phyloP scores from a whole-genome alignment of 208 protist species.

The Trypanosoma mega region DNA sequence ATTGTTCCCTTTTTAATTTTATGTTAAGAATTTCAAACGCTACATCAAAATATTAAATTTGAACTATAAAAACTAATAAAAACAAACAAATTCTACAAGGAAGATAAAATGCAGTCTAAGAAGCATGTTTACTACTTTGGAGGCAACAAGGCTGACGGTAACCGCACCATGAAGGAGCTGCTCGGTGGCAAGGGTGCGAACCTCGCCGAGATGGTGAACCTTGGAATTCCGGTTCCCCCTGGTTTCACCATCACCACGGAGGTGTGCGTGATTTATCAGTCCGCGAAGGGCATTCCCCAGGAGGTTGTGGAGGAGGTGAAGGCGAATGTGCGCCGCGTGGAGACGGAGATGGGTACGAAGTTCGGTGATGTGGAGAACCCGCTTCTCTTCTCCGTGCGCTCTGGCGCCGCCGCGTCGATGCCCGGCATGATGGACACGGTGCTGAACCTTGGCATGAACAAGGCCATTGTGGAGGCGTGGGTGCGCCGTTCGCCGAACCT shows the following conservation, averaged over 20 bases:
- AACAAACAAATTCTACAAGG: constrained; percentile 7
- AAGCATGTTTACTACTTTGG: constrained; percentile 89
- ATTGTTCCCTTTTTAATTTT: background rate
- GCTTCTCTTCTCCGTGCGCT: constrained; percentile 93
- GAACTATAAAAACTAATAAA: constrained; percentile 8
- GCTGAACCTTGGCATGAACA: constrained; percentile 94
- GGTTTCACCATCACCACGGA: constrained; percentile 95
- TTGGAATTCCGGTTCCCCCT: constrained; percentile 91
- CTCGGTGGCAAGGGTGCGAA: constrained; percentile 95
- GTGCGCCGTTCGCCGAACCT: constrained; percentile 58
- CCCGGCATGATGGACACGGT: constrained; percentile 97
- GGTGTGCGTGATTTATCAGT: constrained; percentile 78
- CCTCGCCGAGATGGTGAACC: constrained; percentile 91
- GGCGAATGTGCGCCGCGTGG: constrained; percentile 63
- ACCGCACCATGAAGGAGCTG: constrained; percentile 85
- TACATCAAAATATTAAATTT: background rate
- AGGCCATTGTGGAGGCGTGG: constrained; percentile 74
- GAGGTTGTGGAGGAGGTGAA: constrained; percentile 70
- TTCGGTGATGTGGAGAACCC: constrained; percentile 87
- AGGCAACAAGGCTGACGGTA: constrained; percentile 74
- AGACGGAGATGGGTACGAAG: constrained; percentile 76
- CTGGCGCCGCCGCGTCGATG: constrained; percentile 94
- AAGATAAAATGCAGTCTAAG: constrained; percentile 34
- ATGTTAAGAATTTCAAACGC: too few relatives aligned
- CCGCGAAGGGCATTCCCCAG: constrained; percentile 50